Evolutionary conservation across 1,139 yeast species (phyloP), one percentile per base, ranked within the genome.

Genomic region (Schizosaccharomyces versatilis): DNA sequence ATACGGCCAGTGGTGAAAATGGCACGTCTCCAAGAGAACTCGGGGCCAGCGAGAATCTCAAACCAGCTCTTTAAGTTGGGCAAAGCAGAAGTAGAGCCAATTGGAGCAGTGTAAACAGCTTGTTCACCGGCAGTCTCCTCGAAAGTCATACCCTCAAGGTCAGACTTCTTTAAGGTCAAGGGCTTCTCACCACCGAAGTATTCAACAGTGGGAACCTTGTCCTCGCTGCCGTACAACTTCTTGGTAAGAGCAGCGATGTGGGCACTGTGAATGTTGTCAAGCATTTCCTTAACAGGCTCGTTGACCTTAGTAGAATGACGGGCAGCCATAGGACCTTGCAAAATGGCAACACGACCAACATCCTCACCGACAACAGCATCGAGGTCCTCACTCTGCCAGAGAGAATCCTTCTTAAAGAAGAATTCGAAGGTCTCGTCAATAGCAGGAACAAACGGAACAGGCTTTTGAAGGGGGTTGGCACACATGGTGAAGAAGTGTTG

Each of bases 321-420:
- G 63, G 95, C 96, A 63, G 98, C 94, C 64, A 93, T 98, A 54
- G 99, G 99, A 62, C 98, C 97, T 65, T 86, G 96, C 65, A 90
- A 77, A 62, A 90, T 86, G 81, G 98, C 93, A 24, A 96, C 88
- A 75, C 98, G 84, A 71, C 88, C 93, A 61, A 90, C 97, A 69
- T 90, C 99, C 66, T 82, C 88, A 63, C 77, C 98, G 61, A 84
- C 90, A 65, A 90, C 97, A 60, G 96, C 84, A 68, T 88, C 97
- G 66, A 90, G 77, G 67, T 85, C 93, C 74, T 90, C 98, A 41
- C 95, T 84, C 76, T 90, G 99, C 98, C 98, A 90, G 67, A 90
- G 76, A 53, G 97, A 88, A 70, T 90, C 99, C 74, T 90, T 90
- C 79, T 90, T 90, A 78, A 90, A 93, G 77, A 84, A 90, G 67